Evolutionary conservation across 352 stramenopile genomes (phyloP).

Genomic region (Pythium volutum): DNA sequence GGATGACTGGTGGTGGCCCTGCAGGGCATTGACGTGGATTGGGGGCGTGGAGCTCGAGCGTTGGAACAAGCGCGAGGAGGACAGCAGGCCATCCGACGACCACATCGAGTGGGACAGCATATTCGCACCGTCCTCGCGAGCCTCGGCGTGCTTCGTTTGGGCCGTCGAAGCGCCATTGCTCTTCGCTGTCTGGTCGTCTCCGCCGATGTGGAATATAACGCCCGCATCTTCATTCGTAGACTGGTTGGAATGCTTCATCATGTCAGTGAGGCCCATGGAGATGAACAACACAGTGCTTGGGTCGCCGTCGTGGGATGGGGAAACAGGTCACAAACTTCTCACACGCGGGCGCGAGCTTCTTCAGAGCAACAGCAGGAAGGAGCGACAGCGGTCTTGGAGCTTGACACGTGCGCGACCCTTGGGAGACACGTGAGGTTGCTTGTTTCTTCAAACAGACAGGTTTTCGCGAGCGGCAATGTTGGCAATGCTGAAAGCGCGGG

Average conservation of each 20-base stretch:
- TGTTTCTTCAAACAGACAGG: background rate
- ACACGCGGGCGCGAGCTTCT: background rate
- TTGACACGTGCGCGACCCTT: background rate
- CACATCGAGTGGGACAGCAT: constrained; percentile 43
- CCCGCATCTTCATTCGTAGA: constrained; percentile 20
- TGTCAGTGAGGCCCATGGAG: constrained; percentile 28
- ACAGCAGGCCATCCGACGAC: constrained; percentile 57
- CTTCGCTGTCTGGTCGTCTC: constrained; percentile 5
- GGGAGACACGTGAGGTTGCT: background rate
- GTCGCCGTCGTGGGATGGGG: background rate
- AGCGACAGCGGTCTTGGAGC: background rate
- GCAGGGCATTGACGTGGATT: constrained; percentile 11
- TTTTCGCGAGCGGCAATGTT: background rate
- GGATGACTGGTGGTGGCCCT: constrained; percentile 6
- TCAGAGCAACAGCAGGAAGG: background rate
- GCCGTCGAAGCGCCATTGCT: constrained; percentile 1
- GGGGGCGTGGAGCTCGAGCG: constrained; percentile 36
- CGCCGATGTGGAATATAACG: constrained; percentile 1
- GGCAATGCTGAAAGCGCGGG: background rate
- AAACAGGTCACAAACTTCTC: constrained; percentile 12
- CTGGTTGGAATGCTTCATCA: constrained; percentile 28
- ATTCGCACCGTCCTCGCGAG: constrained; percentile 10
- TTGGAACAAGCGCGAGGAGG: constrained; percentile 52
- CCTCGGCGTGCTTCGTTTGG: background rate
- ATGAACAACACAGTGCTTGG: constrained; percentile 6